A percentile compares a stretch with the other conserved stretches of the same genome.
Conservation (phyloP, 495 filamentous ascomycete species). For the Aspergillus asperescens region DNA sequence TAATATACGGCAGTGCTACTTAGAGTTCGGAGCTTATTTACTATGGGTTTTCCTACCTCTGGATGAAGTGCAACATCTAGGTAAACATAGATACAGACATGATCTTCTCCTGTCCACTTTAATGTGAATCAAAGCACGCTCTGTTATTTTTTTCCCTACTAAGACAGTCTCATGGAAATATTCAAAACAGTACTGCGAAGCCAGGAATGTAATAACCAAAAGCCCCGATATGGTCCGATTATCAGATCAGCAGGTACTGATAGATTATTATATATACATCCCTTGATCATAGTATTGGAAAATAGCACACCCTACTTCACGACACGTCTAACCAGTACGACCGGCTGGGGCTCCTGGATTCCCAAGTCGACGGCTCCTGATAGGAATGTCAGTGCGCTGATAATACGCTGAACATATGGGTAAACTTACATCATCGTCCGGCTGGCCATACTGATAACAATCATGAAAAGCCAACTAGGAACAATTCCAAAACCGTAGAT, state of each 20-base stretch:
- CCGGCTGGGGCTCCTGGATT: constrained; percentile 26
- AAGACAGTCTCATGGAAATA: background rate
- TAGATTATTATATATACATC: constrained; percentile 31
- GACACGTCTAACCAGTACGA: constrained; percentile 21
- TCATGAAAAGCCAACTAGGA: constrained; percentile 73
- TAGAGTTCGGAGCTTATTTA: too few relatives aligned
- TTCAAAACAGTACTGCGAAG: background rate
- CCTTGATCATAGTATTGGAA: constrained; percentile 18
- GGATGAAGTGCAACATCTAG: too few relatives aligned
- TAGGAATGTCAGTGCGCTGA: constrained; percentile 14
- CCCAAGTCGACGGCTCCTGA: constrained; percentile 38
- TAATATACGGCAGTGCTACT: too few relatives aligned
- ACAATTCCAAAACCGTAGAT: constrained; percentile 53
- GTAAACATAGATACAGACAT: too few relatives aligned
- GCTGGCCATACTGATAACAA: constrained; percentile 74
- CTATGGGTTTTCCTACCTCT: too few relatives aligned
- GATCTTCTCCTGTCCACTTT: background rate
- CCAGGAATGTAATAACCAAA: constrained; percentile 10
- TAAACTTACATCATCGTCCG: constrained; percentile 77
- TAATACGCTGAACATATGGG: background rate
- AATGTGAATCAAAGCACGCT: background rate
- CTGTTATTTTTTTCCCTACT: constrained; percentile 1
- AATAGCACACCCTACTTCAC: constrained; percentile 12
- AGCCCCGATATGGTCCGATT: constrained; percentile 16
- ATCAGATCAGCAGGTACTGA: constrained; percentile 13